These are phyloP conservation scores for Cornus kousa DNA, from an alignment of 148 eudicot species.

Conservation along the genomic window DNA sequence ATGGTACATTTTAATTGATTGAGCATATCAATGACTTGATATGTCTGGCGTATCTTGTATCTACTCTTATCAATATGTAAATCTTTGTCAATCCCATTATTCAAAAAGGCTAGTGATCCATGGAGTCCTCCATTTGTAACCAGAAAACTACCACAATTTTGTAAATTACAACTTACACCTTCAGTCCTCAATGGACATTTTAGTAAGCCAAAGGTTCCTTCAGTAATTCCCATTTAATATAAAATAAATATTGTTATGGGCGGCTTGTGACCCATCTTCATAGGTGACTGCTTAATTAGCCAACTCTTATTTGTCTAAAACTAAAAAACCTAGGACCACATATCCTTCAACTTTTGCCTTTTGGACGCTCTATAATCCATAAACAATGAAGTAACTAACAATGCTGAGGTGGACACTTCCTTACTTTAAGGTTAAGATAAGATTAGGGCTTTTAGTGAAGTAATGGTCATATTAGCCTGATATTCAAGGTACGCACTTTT, in stretches of 20 bases:
- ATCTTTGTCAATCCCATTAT: too few species aligned
- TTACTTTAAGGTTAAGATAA: neutral
- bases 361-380: neutral
- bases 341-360: neutral
- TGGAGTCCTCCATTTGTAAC: too few species aligned
- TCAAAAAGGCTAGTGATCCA: too few species aligned
- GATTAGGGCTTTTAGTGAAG: neutral
- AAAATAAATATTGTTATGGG: neutral
- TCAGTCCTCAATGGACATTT: too few species aligned
- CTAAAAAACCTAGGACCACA: conserved; percentile 9
- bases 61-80: too few species aligned
- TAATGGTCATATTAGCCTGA: neutral
- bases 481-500: too few species aligned
- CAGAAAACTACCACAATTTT: too few species aligned
- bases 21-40: too few species aligned
- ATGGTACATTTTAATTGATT: too few species aligned
- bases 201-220: neutral
- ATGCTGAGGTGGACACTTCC: neutral
- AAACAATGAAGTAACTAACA: neutral
- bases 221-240: neutral
- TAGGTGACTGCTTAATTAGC: neutral
- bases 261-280: neutral
- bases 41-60: too few species aligned
- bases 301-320: conserved; percentile 9
- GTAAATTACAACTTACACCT: too few species aligned